Evolutionary conservation across 139 green algal genomes (phyloP), one percentile per base, ranked within the genome.

Genomic region (Closterium sp.): DNA sequence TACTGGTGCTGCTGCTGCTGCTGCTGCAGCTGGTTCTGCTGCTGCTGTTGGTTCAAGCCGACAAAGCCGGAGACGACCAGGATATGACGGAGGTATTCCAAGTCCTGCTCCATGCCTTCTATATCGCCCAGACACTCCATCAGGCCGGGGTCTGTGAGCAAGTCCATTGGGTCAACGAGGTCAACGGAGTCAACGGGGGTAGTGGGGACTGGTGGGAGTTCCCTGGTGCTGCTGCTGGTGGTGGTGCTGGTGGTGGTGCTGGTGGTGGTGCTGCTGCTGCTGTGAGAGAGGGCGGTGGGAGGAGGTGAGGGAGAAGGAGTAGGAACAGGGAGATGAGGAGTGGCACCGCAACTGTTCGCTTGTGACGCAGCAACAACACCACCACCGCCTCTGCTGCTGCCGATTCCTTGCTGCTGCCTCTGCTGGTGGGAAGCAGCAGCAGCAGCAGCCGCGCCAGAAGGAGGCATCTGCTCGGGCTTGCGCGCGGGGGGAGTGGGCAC

Each of bases 31-130:
- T 79, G 62, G 17, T 79, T 22, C 62, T 79, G 62, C 50, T 73
- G 42, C 42, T 62, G 50, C 62, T 79, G 62, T 22, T 22, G 62
- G 62, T 79, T 22, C 62, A 79, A 6, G 62, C 62, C 62, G 27
- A 79, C 62, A 79, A 79, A 79, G 62, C 89, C 89, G 29, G 89
- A 92, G 9, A 92, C 62, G 0, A 92, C n/a, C 7, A 92, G 89
- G n/a, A 92, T 89, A 73, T 89, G 38, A 3, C 45, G 24, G 0
- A 92, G 42, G 11, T 92, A 92, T 70, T 92, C 89, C 13, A 92
- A 2, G 0, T 92, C 89, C 2, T 92, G 89, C 70, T 92, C 89
- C 89, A 92, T 92, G 50, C 84, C 89, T 6, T 28, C 34, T 19
- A 86, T 45, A 38, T 86, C 84, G 0, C 62, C 89, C 42, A 90